Percentiles rank a stretch among this genome's conserved stretches.
These are phyloP conservation scores for Raddia distichophylla DNA, from an alignment of 176 grass and related monocot species.

Conservation along the genomic window DNA sequence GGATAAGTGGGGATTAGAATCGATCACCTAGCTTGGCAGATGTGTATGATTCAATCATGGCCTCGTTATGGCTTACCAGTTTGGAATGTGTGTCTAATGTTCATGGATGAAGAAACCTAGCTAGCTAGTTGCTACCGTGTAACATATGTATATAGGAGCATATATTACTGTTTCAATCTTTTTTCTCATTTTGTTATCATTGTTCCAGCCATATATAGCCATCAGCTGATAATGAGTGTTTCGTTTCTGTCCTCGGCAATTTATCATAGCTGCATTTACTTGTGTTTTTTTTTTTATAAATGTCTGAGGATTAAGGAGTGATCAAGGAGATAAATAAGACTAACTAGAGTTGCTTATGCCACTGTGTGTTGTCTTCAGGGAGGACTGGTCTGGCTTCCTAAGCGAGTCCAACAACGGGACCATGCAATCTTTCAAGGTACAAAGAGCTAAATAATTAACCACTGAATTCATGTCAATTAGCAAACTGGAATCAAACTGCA, in stretches of 20 bases:
- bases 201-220: no score
- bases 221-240: no score
- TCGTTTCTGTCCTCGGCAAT: neutral
- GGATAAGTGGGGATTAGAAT: neutral
- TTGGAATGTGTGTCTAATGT: neutral
- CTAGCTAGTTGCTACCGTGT: no score
- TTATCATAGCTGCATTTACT: neutral
- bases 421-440: constrained; percentile 62
- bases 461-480: neutral
- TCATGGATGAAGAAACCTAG: neutral
- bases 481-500: neutral
- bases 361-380: constrained; percentile 39
- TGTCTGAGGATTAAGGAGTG: neutral
- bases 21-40: constrained; percentile 33
- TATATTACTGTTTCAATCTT: no score
- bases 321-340: neutral
- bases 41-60: constrained; percentile 43
- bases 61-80: constrained; percentile 37
- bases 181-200: no score
- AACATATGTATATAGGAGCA: neutral
- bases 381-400: constrained; percentile 48
- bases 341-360: constrained; percentile 20
- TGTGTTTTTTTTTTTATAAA: neutral
- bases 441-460: neutral
- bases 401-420: constrained; percentile 49